A percentile compares a stretch with the other conserved stretches of the same genome.
These are phyloP conservation scores for Marsdenia floribunda DNA, from an alignment of 257 asterid species.

Conservation along the genomic window DNA sequence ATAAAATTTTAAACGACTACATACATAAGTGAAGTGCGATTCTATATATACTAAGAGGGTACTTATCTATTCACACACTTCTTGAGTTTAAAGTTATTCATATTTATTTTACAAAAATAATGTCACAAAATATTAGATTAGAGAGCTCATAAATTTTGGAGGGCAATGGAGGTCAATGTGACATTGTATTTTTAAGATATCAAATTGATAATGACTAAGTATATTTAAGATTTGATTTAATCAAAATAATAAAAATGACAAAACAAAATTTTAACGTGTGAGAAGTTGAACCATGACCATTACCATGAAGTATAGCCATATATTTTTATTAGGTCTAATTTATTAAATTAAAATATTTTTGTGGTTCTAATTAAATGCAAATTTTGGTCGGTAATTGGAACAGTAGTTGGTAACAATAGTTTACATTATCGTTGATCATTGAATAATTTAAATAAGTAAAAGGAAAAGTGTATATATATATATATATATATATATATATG, in stretches of 20 bases:
- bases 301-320: neutral
- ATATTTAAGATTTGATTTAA: slow-evolving; percentile 10
- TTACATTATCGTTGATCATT: slow-evolving; percentile 18
- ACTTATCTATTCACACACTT: too few species aligned
- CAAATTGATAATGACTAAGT: slow-evolving; percentile 21
- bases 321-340: slow-evolving; percentile 1
- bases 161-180: slow-evolving; percentile 8
- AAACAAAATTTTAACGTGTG: slow-evolving; percentile 14
- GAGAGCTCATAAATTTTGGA: neutral
- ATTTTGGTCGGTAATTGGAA: slow-evolving; percentile 29
- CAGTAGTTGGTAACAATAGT: slow-evolving; percentile 24
- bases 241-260: neutral
- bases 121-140: too few species aligned
- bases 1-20: too few species aligned
- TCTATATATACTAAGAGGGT: too few species aligned
- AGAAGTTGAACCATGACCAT: slow-evolving; percentile 13
- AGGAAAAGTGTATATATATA: too few species aligned
- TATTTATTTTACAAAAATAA: too few species aligned
- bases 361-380: slow-evolving; percentile 33
- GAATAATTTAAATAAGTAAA: neutral
- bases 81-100: too few species aligned
- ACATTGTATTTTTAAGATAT: slow-evolving; percentile 13
- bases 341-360: slow-evolving; percentile 19
- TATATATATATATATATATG: too few species aligned
- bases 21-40: too few species aligned